Conservation (phyloP, 371 early-diverging fungal genomes). For the Saksenaea vasiformis region DNA sequence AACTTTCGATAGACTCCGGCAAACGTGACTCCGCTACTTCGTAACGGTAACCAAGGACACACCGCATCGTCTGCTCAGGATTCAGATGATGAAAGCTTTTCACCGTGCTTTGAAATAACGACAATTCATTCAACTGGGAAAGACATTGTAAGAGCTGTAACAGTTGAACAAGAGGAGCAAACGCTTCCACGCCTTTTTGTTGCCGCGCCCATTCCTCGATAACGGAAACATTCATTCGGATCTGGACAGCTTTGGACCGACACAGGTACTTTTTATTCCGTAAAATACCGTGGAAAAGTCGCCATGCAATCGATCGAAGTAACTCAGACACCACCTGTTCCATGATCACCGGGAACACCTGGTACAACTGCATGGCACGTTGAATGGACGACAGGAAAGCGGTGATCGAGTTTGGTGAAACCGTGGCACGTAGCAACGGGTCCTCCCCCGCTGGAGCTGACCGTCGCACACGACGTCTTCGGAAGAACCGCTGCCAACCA, state of each 20-base stretch:
- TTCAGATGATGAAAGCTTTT: conserved; percentile 63
- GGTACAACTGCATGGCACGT: conserved; percentile 49
- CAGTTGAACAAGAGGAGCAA: conserved; percentile 72
- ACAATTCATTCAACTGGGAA: conserved; percentile 65
- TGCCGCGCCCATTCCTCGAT: conserved; percentile 83
- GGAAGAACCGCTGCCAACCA: conserved; percentile 50
- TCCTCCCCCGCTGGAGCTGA: not conserved
- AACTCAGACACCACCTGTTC: conserved; percentile 66
- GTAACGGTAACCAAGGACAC: conserved; percentile 79
- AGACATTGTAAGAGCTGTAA: conserved; percentile 81
- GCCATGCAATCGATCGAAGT: conserved; percentile 68
- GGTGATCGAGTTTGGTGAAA: conserved; percentile 59
- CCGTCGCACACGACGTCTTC: conserved; percentile 17
- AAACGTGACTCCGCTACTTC: conserved; percentile 76
- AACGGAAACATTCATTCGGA: conserved; percentile 79
- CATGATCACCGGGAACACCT: conserved; percentile 57
- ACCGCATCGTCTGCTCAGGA: conserved; percentile 67
- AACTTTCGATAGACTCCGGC: conserved; percentile 63
- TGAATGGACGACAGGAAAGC: conserved; percentile 54
- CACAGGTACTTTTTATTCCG: conserved; percentile 70
- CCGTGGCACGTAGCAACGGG: not conserved
- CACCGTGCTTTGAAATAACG: conserved; percentile 69
- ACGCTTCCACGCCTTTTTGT: conserved; percentile 39
- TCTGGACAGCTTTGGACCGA: conserved; percentile 81
- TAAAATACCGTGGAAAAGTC: conserved; percentile 81